These are phyloP conservation scores for Rhazya stricta DNA, from an alignment of 257 asterid genomes.

Conservation along the genomic window DNA sequence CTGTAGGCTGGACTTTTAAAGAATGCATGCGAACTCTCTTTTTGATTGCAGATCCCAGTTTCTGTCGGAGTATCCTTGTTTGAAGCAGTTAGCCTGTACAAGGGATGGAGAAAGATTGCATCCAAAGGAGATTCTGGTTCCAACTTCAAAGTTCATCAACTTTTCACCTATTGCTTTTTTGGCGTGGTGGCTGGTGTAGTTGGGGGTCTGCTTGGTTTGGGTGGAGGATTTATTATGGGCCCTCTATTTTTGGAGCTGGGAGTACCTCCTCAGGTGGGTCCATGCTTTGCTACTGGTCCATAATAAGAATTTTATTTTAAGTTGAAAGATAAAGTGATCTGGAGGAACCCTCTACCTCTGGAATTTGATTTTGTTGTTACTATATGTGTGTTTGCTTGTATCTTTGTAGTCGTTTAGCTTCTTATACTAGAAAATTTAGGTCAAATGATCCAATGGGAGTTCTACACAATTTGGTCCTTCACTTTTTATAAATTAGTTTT, in stretches of 20 bases:
- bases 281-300: neutral
- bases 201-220: slow-evolving; percentile 94
- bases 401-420: slow-evolving; percentile 1
- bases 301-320: neutral
- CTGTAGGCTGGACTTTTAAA: neutral
- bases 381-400: neutral
- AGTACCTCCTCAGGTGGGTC: slow-evolving; percentile 62
- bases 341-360: neutral
- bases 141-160: slow-evolving; percentile 56
- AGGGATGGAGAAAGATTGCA: slow-evolving; percentile 74
- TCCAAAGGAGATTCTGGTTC: slow-evolving; percentile 74
- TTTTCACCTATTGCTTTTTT: slow-evolving; percentile 58
- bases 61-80: slow-evolving; percentile 63
- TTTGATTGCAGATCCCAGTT: slow-evolving; percentile 65
- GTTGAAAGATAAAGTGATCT: neutral
- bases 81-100: slow-evolving; percentile 66
- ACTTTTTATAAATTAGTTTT: neutral
- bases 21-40: neutral
- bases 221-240: slow-evolving; percentile 85
- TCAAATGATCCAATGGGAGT: neutral
- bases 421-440: neutral
- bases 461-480: neutral
- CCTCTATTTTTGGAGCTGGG: slow-evolving; percentile 52
- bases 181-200: slow-evolving; percentile 86
- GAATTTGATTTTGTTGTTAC: neutral